Conservation (phyloP, 768 basidiomycete species). For the Tephrocybe rancida region DNA sequence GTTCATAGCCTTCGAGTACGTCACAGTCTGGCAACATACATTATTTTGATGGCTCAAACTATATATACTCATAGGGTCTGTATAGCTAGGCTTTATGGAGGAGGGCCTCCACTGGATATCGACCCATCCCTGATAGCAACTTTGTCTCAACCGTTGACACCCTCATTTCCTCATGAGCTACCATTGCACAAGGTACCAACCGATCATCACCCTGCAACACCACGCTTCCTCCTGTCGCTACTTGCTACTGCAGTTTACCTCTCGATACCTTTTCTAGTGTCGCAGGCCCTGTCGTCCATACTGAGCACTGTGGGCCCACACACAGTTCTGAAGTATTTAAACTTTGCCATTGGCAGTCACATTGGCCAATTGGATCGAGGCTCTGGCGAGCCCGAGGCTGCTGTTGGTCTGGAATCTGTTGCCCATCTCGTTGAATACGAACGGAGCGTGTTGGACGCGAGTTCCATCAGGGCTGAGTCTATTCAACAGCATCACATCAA, state of each 20-base stretch:
- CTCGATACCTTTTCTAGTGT: constrained; percentile 74
- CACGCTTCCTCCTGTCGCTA: constrained; percentile 81
- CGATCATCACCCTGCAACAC: constrained; percentile 73
- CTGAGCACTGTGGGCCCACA: constrained; percentile 77
- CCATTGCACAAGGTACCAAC: constrained; percentile 38
- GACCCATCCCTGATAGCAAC: constrained; percentile 68
- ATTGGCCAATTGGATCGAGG: constrained; percentile 43
- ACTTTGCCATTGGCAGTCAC: constrained; percentile 78
- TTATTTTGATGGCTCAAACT: not conserved
- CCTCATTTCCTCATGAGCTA: constrained; percentile 50
- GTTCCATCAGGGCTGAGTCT: constrained; percentile 1
- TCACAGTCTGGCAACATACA: constrained; percentile 17
- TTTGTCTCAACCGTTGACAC: constrained; percentile 67
- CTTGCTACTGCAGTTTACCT: constrained; percentile 88
- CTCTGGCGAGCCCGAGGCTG: constrained; percentile 53
- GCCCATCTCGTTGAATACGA: constrained; percentile 52
- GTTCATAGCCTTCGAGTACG: constrained; percentile 83
- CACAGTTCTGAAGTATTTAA: constrained; percentile 76
- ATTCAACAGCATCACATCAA: not conserved
- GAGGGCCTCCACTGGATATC: constrained; percentile 75
- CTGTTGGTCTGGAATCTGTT: constrained; percentile 71
- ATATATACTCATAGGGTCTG: constrained; percentile 59
- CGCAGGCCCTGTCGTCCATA: constrained; percentile 73
- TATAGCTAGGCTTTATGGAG: constrained; percentile 85
- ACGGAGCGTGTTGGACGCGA: constrained; percentile 11